A percentile compares a stretch with the other conserved stretches of the same genome.
Evolutionary conservation across 352 stramenopile genomes (phyloP).

Genomic region (Globisporangium spiculum): DNA sequence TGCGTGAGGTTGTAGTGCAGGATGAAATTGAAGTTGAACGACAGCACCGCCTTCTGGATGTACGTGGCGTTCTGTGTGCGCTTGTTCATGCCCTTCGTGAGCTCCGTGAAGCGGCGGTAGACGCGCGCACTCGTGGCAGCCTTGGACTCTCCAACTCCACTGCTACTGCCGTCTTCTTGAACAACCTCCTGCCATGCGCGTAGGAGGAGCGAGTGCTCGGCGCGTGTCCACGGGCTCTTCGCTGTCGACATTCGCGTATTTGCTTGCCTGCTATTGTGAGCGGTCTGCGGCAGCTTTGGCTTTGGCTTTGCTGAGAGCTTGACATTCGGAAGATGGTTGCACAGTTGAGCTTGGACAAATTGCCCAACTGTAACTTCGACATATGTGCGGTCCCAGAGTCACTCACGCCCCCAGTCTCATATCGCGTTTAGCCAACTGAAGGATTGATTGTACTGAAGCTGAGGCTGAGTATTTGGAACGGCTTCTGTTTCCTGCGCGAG

Average conservation of each 20-base stretch:
- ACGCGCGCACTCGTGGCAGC: background rate
- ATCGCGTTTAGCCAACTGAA: background rate
- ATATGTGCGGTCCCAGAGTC: background rate
- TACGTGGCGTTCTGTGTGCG: background rate
- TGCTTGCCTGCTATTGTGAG: background rate
- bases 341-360: background rate
- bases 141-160: background rate
- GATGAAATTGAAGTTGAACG: slow-evolving; percentile 16
- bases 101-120: slow-evolving; percentile 1
- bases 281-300: background rate
- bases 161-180: background rate
- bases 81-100: background rate
- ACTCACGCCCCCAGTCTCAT: background rate
- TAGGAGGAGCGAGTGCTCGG: slow-evolving; percentile 4
- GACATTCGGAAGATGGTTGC: background rate
- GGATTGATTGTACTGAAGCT: background rate
- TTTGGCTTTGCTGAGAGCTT: background rate
- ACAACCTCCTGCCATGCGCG: slow-evolving; percentile 1
- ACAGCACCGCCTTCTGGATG: background rate
- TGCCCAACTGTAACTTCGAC: background rate
- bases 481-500: too few species aligned
- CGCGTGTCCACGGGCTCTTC: background rate
- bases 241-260: background rate
- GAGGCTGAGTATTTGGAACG: background rate
- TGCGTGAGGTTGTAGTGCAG: slow-evolving; percentile 8